Base-by-base conservation (phyloP, 306 rosid species). In the Dicorynia guianensis region DNA sequence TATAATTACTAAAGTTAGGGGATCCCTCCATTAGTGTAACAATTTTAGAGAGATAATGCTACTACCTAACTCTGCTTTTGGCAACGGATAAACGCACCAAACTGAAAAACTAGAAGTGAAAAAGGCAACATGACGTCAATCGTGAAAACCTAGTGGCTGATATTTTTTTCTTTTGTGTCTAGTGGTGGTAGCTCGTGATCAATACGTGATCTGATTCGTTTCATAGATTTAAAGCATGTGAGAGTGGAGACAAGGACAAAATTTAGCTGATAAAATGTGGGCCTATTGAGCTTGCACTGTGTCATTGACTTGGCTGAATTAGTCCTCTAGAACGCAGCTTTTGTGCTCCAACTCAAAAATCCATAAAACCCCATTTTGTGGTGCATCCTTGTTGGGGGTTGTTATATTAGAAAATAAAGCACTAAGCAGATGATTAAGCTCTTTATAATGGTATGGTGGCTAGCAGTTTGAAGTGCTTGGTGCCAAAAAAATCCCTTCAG, bases 341-440 rank as follows among this genome's bases (percentile, higher is more conserved):
- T 74, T 75, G 89, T 84, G 88, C 69, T 82, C 93, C 91, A 82
- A 79, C 76, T 90, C 87, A 85, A 44, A 34, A 76, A 61, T 72
- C 83, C 85, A 78, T 61, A 67, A 20, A 63, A 64, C 68, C 54
- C 49, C 40, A 17, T 56, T 66, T 43, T 0, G n/a, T 55, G 6
- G 69, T 54, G 67, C 63, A 55, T 56, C 66, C 20, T 19, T 20
- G 8, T 44, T 13, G 19, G 57, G 9, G 50, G 33, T 14, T 54
- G 33, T 14, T 54, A 1, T n/a, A 54, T 57, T 78, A 68, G 52
- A 69, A 50, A 54, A 65, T 58, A 39, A 72, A 60, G 60, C 81
- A 81, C 79, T 81, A 65, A 61, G 25, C 11, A 11, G 6, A 57
- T 4, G 15, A 5, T 38, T 73, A 57, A 57, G 15, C 15, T 38